phyloP scores from a whole-genome alignment of 805 yeast genomes.

The Metschnikowia aberdeeniae region DNA sequence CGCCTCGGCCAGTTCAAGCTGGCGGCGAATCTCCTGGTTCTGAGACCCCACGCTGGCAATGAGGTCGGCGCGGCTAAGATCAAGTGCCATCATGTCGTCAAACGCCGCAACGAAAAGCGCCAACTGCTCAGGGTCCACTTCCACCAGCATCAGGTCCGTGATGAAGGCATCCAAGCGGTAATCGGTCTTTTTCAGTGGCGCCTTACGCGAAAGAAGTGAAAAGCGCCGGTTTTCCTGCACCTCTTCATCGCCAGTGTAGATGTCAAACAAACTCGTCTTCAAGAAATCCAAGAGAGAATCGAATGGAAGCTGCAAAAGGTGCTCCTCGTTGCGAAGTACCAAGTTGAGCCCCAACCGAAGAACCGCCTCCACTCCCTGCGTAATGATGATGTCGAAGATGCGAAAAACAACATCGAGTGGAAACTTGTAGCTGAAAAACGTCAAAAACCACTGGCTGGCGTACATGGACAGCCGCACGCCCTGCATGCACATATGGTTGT shows the following conservation, averaged over 20 bases:
- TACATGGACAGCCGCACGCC: conserved; percentile 93
- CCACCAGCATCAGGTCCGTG: conserved; percentile 68
- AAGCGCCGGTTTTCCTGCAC: conserved; percentile 13
- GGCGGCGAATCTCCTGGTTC: conserved; percentile 70
- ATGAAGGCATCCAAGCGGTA: conserved; percentile 69
- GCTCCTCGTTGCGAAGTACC: conserved; percentile 62
- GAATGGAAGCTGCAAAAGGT: conserved; percentile 59
- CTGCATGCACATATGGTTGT: conserved; percentile 74
- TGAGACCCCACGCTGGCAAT: conserved; percentile 54
- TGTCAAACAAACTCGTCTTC: conserved; percentile 74
- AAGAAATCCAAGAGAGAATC: conserved; percentile 74
- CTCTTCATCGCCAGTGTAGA: conserved; percentile 46
- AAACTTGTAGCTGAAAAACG: conserved; percentile 91
- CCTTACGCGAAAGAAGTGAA: conserved; percentile 22
- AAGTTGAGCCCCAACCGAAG: conserved; percentile 80
- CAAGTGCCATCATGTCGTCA: conserved; percentile 64
- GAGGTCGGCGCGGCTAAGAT: conserved; percentile 60
- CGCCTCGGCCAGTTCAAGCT: conserved; percentile 64
- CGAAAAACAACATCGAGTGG: conserved; percentile 85
- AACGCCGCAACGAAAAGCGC: conserved; percentile 71
- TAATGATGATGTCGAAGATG: conserved; percentile 80
- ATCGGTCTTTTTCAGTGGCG: conserved; percentile 8
- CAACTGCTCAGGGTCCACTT: conserved; percentile 68
- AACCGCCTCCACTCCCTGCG: conserved; percentile 87
- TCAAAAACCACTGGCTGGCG: conserved; percentile 96